phyloP scores from a whole-genome alignment of 345 rosid species.

The Camelina laxa region DNA sequence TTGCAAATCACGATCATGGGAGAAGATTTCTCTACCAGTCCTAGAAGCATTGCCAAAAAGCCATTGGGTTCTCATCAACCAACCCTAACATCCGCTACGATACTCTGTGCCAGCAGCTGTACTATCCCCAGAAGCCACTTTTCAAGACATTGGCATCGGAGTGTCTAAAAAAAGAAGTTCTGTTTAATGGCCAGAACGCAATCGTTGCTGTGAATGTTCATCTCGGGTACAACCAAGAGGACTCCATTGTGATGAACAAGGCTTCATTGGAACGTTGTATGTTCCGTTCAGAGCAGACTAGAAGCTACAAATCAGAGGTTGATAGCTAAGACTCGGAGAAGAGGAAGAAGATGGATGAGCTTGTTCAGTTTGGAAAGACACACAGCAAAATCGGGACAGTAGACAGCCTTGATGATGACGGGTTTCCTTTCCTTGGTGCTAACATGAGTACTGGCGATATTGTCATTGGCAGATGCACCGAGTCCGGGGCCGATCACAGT shows the following conservation, averaged over 20 bases:
- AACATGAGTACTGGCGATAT: conserved; percentile 84
- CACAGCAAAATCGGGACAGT: conserved; percentile 77
- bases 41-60: conserved; percentile 90
- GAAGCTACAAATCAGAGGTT: conserved; percentile 93
- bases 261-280: conserved; percentile 92
- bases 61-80: conserved; percentile 86
- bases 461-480: conserved; percentile 82
- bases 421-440: conserved; percentile 84
- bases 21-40: conserved; percentile 89
- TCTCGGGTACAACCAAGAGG: conserved; percentile 94
- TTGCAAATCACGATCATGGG: conserved; percentile 90
- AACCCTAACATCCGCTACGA: conserved; percentile 85
- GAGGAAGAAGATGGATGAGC: conserved; percentile 62
- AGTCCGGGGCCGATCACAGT: conserved; percentile 82
- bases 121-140: conserved; percentile 88
- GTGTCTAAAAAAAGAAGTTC: conserved; percentile 68
- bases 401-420: conserved; percentile 94
- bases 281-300: conserved; percentile 85
- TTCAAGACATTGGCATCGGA: conserved; percentile 78
- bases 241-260: conserved; percentile 86
- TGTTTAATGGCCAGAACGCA: conserved; percentile 90
- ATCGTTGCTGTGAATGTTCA: conserved; percentile 95
- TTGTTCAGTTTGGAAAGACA: conserved; percentile 66
- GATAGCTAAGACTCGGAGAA: conserved; percentile 78
- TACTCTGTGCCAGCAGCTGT: conserved; percentile 74